Base-by-base conservation (phyloP, 257 asterid species). In the Eucommia ulmoides region DNA sequence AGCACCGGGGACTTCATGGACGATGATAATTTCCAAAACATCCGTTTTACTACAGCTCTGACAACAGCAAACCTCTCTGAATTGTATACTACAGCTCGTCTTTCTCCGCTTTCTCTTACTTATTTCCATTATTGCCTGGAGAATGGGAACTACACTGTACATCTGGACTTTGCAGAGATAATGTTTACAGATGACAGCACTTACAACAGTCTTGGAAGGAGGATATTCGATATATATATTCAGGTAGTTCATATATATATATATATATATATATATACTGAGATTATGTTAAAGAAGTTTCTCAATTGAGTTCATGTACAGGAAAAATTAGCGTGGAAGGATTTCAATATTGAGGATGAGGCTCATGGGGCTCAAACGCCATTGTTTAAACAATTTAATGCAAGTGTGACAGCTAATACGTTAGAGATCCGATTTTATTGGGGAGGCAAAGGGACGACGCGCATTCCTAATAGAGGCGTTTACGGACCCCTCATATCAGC, bases 1-100 rank as follows among this genome's bases (percentile, higher is more conserved):
- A 88, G 97, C 72, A 74, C 88, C 2, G 92, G 97, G 8, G 93
- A 83, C 73, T 88, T 88, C 77, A 57, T 88, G 79, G 93, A 88
- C 49, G 93, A 74, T 59, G 56, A 64, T 44, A 61, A 33, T 44
- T 62, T 65, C 65, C 88, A 76, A 56, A 69, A 75, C 59, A 68
- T 79, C 14, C 81, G 93, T 59, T 49, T 59, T 23, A 47, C 67
- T 63, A 70, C 38, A 47, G 48, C 56, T 41, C 21, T 63, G 20
- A 48, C 67, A 12, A 61, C 73, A 3, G 2, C 62, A 49, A 61
- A 70, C 52, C 69, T 79, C 49, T 59, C 93, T 16, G 86, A 70
- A n/a, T 50, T 88, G 65, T 88, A 84, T 71, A 68, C 49, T 12
- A 63, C 76, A 1, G 82, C 97, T 3, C 93, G 95, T n/a, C 72